Base-by-base conservation (phyloP, 352 stramenopile genomes). In the Phytophthora hibernalis region DNA sequence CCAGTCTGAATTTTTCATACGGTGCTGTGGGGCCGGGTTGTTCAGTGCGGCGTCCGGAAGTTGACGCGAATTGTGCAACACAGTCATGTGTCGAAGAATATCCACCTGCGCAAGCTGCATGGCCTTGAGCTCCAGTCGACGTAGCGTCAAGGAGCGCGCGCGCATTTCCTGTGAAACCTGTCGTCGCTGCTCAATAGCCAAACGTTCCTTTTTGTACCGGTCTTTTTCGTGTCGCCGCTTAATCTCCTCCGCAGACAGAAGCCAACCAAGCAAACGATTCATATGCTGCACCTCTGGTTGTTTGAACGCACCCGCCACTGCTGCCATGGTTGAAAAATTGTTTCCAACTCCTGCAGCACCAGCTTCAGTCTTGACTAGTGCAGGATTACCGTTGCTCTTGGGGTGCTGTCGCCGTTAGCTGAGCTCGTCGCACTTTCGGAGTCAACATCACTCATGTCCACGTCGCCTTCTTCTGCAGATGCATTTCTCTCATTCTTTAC, bases 261-360 rank as follows among this genome's bases (percentile, higher is more conserved):
- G 66, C 89, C 89, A 96, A 37, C 91, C 81, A 31, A 96, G 68
- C 53, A 96, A 65, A 1, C 89, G 85, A 61, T 96, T 96, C 89
- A 96, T 96, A 54, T 92, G 83, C 64, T 96, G 89, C 57, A 96
- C 89, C 55, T 96, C 89, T 0, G 89, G 89, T 60, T 95, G 87
- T 67, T 93, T 94, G 56, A 93, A 96, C 33, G 80, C 82, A 44
- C 75, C 77, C 4, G 76, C 62, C n/a, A 51, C 47, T 38, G 54
- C 24, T 12, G 37, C 28, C 22, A 49, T 43, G 21, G n/a, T 22
- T 54, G 45, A 52, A 49, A 54, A 59, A 20, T 50, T 68, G 18
- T 18, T 42, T 15, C 49, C 24, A 47, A 38, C 13, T 54, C 21
- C 11, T n/a, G 55, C 5, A 37, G 7, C 12, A 24, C 51, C 31